A percentile compares a stretch with the other conserved stretches of the same genome.
Conservation (phyloP, 306 rosid genomes). For the Vigna mungo region DNA sequence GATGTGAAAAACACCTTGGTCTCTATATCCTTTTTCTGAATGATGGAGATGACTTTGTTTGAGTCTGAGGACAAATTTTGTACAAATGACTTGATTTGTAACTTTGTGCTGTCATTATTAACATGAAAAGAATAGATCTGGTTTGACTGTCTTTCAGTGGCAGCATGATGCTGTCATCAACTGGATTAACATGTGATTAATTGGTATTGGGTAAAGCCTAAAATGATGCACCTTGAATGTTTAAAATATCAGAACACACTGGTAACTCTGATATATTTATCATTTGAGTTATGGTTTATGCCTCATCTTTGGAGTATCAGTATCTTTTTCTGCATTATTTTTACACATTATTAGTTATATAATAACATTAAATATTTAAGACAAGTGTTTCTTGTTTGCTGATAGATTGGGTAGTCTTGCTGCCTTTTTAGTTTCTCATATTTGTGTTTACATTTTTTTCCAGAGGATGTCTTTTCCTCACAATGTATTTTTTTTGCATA, state of each 20-base stretch:
- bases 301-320: neutral
- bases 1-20: constrained; percentile 6
- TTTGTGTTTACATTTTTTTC: neutral
- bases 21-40: neutral
- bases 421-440: neutral
- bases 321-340: neutral
- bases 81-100: neutral
- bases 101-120: constrained; percentile 7
- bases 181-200: constrained; percentile 12
- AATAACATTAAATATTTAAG: constrained; percentile 1
- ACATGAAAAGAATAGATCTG: neutral
- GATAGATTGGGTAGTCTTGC: neutral
- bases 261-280: neutral
- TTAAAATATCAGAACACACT: neutral
- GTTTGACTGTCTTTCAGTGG: neutral
- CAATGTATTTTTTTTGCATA: neutral
- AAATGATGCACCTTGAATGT: constrained; percentile 16
- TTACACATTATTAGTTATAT: neutral
- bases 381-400: neutral
- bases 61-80: neutral
- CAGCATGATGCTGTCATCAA: neutral
- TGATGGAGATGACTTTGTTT: neutral
- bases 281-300: neutral
- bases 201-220: constrained; percentile 2
- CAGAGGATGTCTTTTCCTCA: neutral